Base-by-base conservation (phyloP, 2,329 filamentous ascomycete genomes). In the Chaetomium olivaceum region DNA sequence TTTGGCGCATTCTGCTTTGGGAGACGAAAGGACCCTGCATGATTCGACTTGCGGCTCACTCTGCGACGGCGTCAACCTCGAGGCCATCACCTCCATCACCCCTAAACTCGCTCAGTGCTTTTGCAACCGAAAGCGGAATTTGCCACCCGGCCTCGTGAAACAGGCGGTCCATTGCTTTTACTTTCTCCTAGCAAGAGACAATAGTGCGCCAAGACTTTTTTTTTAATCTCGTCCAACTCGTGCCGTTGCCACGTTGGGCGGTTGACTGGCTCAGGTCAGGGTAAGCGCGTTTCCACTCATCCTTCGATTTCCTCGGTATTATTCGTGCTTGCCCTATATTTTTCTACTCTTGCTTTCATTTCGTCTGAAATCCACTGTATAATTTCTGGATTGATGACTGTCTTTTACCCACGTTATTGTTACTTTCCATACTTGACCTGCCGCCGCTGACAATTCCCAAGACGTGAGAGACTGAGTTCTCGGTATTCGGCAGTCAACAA, bases 161-260 rank as follows among this genome's bases (percentile, higher is more conserved):
- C 31, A n/a, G 27, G 16, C 14, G 2, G 27, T 25, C 36, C 16
- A 21, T 25, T 31, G 31, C 39, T 57, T 25, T 25, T 9, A 36
- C 6, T n/a, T n/a, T 14, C 50, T 27, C 12, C 48, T 6, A 21
- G 36, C 48, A 60, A 57, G 5, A 60, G n/a, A 64, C 23, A 31
- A 14, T 16, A 19, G 14, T 29, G 46, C 60, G 64, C 64, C 64
- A 66, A 66, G 64, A 55, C 63, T 52, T 61, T 62, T 58, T 8
- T 11, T 36, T 7, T 36, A 50, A 31, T 46, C 55, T 52, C 31
- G 36, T 29, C 48, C 46, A 59, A 36, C 46, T 61, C 31, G 36
- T 46, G 52, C 43, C 52, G 31, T 64, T 64, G 62, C 59, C 62
- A 64, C 65, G 65, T 66, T 66, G 64, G 64, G 55, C 39, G 59